Evolutionary conservation across 2,329 filamentous ascomycete genomes (phyloP), one percentile per base, ranked within the genome.

Genomic region (Pestalotiopsis sp.): DNA sequence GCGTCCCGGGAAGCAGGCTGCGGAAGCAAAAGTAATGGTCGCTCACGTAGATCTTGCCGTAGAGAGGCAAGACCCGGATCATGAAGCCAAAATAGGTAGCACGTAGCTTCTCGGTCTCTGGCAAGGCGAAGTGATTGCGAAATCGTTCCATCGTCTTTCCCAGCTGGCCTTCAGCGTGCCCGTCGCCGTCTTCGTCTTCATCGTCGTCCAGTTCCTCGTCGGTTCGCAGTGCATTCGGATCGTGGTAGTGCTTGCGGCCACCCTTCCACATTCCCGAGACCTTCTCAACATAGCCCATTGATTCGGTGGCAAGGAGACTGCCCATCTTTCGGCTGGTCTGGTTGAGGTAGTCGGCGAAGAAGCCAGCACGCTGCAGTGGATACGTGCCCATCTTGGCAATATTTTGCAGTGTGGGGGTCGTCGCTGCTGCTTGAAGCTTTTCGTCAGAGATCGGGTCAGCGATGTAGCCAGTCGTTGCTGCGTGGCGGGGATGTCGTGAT

Each of bases 261-360:
- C 96, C 96, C 73, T 94, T 93, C 90, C 96, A 96, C 93, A 98
- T 98, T 49, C 94, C 95, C 0, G 95, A 97, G 0, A 98, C 95
- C 79, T 98, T 98, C 77, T 97, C 95, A 40, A 97, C 92, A 77
- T 98, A 98, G 1, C 94, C 94, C 91, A 97, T 97, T 0, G 95
- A 97, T 78, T 98, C 95, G 0, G 92, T 93, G 6, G 95, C 93
- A 60, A 98, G 82, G 9, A 97, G 82, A 36, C 86, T 93, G 70
- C 93, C 93, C 90, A 98, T 93, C 41, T 90, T 90, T 73, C 93
- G 92, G 25, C 94, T 92, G 25, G 92, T 90, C 68, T 87, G 91
- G 76, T 92, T 93, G 65, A 98, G 84, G 77, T 94, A 97, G 61
- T 91, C 93, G 9, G 94, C 94, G 77, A 97, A 88, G 1, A 91